These are phyloP conservation scores for Mollisia scopiformis DNA, from an alignment of 2,329 filamentous ascomycete genomes.

Conservation along the genomic window DNA sequence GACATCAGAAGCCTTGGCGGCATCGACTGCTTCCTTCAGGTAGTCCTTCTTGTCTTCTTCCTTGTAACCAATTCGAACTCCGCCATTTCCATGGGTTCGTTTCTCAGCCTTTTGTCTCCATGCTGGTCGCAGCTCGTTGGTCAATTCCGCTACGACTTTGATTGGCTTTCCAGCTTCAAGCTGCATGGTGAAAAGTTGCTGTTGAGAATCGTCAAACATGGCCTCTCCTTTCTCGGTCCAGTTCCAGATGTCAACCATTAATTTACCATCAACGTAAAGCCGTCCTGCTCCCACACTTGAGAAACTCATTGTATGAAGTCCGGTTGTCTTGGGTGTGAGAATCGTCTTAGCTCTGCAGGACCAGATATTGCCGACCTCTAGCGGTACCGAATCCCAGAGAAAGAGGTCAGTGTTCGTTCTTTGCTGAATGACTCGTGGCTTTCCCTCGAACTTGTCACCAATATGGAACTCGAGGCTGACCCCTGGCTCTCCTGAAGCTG, in stretches of 20 bases:
- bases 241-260: constrained; percentile 68
- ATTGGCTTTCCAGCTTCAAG: constrained; percentile 62
- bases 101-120: constrained; percentile 60
- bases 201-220: constrained; percentile 71
- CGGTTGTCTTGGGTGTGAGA: constrained; percentile 60
- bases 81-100: constrained; percentile 68
- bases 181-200: constrained; percentile 62
- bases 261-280: constrained; percentile 60
- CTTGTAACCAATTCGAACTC: constrained; percentile 72
- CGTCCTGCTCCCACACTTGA: constrained; percentile 68
- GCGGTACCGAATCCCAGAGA: constrained; percentile 71
- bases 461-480: constrained; percentile 67
- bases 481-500: constrained; percentile 58
- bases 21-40: constrained; percentile 66
- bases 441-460: constrained; percentile 64
- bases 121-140: constrained; percentile 65
- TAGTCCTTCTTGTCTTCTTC: constrained; percentile 63
- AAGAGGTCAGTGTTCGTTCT: constrained; percentile 69
- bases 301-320: constrained; percentile 68
- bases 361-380: constrained; percentile 63
- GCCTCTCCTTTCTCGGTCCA: constrained; percentile 72
- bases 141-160: constrained; percentile 66
- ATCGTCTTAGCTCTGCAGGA: constrained; percentile 54
- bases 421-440: constrained; percentile 58
- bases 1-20: constrained; percentile 65